These are phyloP conservation scores for Xanthoceras sorbifolium DNA, from an alignment of 345 rosid genomes.

Conservation along the genomic window DNA sequence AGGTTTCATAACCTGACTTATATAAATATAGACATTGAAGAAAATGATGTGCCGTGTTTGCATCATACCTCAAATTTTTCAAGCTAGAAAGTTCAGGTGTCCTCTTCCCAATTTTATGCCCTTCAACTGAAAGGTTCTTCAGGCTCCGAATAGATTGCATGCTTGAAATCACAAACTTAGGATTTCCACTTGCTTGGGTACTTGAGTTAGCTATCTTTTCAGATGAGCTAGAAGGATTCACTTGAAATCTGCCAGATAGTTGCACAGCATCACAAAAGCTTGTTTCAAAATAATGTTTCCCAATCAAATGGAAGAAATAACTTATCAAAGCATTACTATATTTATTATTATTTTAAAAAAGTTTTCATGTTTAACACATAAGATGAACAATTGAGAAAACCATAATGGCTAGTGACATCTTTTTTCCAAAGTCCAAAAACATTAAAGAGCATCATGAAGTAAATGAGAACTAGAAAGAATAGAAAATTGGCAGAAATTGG, in stretches of 20 bases:
- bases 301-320: constrained; percentile 6
- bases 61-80: constrained; percentile 47
- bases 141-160: constrained; percentile 36
- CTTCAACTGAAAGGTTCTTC: constrained; percentile 41
- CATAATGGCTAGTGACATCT: background rate
- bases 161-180: constrained; percentile 37
- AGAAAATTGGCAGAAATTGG: background rate
- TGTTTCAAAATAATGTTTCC: constrained; percentile 7
- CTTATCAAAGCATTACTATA: background rate
- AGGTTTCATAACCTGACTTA: constrained; percentile 4
- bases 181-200: constrained; percentile 17
- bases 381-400: constrained; percentile 15
- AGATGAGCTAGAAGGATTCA: constrained; percentile 36
- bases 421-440: background rate
- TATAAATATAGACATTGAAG: background rate
- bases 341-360: too few relatives aligned
- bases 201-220: constrained; percentile 40
- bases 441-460: background rate
- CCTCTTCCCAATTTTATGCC: constrained; percentile 46
- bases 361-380: constrained; percentile 7
- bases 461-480: constrained; percentile 1
- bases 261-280: constrained; percentile 7
- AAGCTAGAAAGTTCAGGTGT: constrained; percentile 45
- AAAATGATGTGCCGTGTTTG: constrained; percentile 3
- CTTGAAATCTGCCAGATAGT: constrained; percentile 41